A percentile compares a stretch with the other conserved stretches of the same genome.
Conservation (phyloP, 805 yeast genomes). For the Myxozyma neotropica region DNA sequence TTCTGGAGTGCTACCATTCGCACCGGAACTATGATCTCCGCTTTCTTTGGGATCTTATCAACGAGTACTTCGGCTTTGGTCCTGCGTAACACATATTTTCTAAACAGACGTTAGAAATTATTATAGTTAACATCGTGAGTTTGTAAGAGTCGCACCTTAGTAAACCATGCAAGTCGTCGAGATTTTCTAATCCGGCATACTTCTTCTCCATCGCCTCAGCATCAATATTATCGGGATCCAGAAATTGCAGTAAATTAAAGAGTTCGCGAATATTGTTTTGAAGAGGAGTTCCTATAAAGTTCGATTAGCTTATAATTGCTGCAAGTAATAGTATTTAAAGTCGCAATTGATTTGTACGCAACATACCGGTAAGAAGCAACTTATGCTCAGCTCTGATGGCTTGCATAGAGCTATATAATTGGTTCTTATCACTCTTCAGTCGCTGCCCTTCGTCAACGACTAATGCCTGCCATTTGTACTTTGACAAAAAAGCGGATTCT, state of each 20-base stretch:
- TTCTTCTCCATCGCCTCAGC: conserved; percentile 84
- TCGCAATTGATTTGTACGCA: too few species aligned
- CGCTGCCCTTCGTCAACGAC: conserved; percentile 96
- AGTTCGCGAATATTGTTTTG: conserved; percentile 87
- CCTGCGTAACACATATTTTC: conserved; percentile 83
- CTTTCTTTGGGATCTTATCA: conserved; percentile 73
- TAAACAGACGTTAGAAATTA: conserved; percentile 40
- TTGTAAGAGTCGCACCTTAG: conserved; percentile 7
- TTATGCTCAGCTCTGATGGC: conserved; percentile 67
- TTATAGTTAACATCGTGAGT: conserved; percentile 11
- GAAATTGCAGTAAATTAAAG: conserved; percentile 84
- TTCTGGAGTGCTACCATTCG: conserved; percentile 65
- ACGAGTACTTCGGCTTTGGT: conserved; percentile 76
- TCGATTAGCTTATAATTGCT: not conserved
- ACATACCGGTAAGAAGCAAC: conserved; percentile 75
- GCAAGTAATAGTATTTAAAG: too few species aligned
- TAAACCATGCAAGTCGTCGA: conserved; percentile 80
- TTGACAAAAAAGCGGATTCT: conserved; percentile 60
- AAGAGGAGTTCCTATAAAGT: conserved; percentile 78
- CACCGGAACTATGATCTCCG: conserved; percentile 80
- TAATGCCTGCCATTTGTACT: conserved; percentile 69
- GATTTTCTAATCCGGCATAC: conserved; percentile 85
- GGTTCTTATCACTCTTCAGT: conserved; percentile 58
- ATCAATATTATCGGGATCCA: conserved; percentile 77
- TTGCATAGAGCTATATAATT: conserved; percentile 38